phyloP scores from a whole-genome alignment of 2,329 filamentous ascomycete genomes.

The Aspergillus sp. region DNA sequence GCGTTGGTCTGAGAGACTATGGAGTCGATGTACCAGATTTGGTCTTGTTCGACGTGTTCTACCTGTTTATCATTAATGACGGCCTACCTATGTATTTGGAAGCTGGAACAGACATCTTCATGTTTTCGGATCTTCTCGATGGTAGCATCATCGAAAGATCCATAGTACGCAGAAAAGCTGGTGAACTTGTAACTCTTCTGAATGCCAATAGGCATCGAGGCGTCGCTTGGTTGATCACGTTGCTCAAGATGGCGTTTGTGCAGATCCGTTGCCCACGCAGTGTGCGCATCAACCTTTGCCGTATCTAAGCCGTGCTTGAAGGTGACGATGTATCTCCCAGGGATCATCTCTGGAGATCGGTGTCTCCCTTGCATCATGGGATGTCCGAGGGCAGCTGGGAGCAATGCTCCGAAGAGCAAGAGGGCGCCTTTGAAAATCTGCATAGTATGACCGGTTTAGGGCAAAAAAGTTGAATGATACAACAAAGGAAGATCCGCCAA shows the following conservation, averaged over 20 bases:
- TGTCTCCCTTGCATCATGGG: slow-evolving; percentile 9
- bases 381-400: slow-evolving; percentile 15
- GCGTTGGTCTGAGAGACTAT: slow-evolving; percentile 18
- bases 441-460: slow-evolving; percentile 8
- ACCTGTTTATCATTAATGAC: slow-evolving; percentile 12
- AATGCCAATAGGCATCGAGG: slow-evolving; percentile 21
- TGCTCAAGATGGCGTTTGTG: slow-evolving; percentile 15
- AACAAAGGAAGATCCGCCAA: neutral
- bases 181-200: slow-evolving; percentile 39
- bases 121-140: slow-evolving; percentile 34
- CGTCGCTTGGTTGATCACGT: slow-evolving; percentile 4
- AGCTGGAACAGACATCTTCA: slow-evolving; percentile 20
- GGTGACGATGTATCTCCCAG: slow-evolving; percentile 20
- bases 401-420: slow-evolving; percentile 16
- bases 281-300: slow-evolving; percentile 14
- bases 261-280: slow-evolving; percentile 14
- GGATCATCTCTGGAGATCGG: slow-evolving; percentile 9
- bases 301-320: slow-evolving; percentile 14
- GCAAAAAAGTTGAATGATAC: neutral
- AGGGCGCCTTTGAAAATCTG: slow-evolving; percentile 15
- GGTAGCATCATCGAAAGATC: slow-evolving; percentile 40
- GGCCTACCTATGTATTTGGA: no score
- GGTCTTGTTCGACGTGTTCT: slow-evolving; percentile 19
- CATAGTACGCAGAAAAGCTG: slow-evolving; percentile 38
- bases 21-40: slow-evolving; percentile 14